Conservation (phyloP, 2,329 filamentous ascomycete species). For the Coniosporium tulheliwenetii region DNA sequence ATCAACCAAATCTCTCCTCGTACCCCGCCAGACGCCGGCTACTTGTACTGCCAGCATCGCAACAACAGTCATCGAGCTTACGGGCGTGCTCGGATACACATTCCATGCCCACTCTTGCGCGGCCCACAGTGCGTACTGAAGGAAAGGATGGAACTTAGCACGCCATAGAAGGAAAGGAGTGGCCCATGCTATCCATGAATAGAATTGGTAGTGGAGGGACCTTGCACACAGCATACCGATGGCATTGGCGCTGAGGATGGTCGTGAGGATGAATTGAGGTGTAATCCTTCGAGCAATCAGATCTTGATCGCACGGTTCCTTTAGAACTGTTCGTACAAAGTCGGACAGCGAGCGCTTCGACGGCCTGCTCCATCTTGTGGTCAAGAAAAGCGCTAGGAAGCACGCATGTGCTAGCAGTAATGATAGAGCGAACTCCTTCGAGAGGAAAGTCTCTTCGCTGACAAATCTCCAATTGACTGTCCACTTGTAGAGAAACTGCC, state of each 20-base stretch:
- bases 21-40: conserved; percentile 43
- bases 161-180: conserved; percentile 80
- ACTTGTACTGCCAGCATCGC: conserved; percentile 53
- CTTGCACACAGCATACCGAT: conserved; percentile 76
- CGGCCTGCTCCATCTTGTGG: conserved; percentile 57
- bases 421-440: conserved; percentile 47
- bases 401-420: conserved; percentile 51
- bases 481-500: conserved; percentile 93
- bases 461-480: conserved; percentile 98
- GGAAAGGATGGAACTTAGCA: conserved; percentile 49
- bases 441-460: conserved; percentile 68
- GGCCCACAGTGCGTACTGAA: conserved; percentile 56
- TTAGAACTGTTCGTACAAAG: conserved; percentile 35
- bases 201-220: conserved; percentile 91
- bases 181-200: conserved; percentile 78
- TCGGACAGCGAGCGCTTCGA: conserved; percentile 40
- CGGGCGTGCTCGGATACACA: conserved; percentile 64
- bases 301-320: conserved; percentile 35
- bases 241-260: conserved; percentile 58
- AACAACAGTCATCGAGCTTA: conserved; percentile 54
- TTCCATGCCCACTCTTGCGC: conserved; percentile 91
- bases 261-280: conserved; percentile 59
- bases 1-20: conserved; percentile 15
- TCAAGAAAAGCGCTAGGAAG: conserved; percentile 51
- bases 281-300: conserved; percentile 44